Evolutionary conservation across 1,284 basidiomycete genomes (phyloP), one percentile per base, ranked within the genome.

Genomic region (Rhodofomes roseus): DNA sequence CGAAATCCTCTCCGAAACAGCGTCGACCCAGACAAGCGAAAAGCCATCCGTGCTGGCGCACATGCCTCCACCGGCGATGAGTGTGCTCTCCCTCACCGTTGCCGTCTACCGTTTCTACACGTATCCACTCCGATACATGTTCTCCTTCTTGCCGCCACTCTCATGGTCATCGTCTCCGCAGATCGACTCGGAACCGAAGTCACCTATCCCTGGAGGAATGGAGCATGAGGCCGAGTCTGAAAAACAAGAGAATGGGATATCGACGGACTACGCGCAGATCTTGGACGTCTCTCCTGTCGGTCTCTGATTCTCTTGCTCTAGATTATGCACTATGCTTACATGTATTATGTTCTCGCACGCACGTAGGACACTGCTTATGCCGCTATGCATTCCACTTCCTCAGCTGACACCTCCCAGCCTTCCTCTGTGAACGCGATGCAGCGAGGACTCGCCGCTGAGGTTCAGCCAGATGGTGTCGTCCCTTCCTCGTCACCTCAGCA

Each of bases 261-360:
- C 51, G 29, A 36, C 56, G 36, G 39, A 52, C 37, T 34, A 44
- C 37, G 57, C 56, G 57, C 41, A 54, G 50, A 6, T 2, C 62
- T 60, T 65, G 61, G 72, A 71, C 55, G 73, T 76, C 62, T 71
- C 72, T 70, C 77, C 78, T 78, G 79, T 81, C 75, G 74, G 80
- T 81, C 76, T 77, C 75, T 81, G 75, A 78, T 77, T 73, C 73
- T 66, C 68, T 68, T 70, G 70, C 51, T 71, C 65, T 70, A 64
- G 68, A 69, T 70, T 65, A 65, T 61, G 61, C 56, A 55, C 68
- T 73, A 78, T 78, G 72, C 79, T 80, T 79, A 74, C 71, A 75
- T 78, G 73, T 70, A 79, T 72, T 69, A 71, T 66, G 73, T 74
- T 73, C 74, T 77, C 72, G 77, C 76, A 75, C 76, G 74, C 70